phyloP scores from a whole-genome alignment of 2,329 filamentous ascomycete genomes.

The Botrytis paeoniae region DNA sequence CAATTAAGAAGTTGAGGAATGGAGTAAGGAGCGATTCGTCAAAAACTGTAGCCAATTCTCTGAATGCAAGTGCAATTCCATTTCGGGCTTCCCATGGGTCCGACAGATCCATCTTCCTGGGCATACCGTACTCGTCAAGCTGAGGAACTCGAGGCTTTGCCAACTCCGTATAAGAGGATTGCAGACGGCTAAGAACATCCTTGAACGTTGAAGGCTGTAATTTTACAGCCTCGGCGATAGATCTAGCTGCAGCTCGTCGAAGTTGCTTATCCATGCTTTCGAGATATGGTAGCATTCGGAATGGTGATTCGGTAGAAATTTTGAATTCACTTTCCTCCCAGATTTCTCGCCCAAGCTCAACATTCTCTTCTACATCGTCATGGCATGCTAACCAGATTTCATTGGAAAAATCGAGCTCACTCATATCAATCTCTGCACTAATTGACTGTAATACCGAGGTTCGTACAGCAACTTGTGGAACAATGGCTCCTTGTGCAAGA shows the following conservation, averaged over 20 bases:
- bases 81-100: conserved; percentile 92
- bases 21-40: conserved; percentile 66
- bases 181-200: conserved; percentile 61
- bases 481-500: conserved; percentile 75
- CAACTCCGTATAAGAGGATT: conserved; percentile 70
- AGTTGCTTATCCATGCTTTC: conserved; percentile 78
- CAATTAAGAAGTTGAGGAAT: conserved; percentile 83
- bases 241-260: conserved; percentile 76
- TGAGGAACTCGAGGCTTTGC: conserved; percentile 80
- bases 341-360: conserved; percentile 77
- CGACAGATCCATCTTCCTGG: conserved; percentile 78
- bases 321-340: conserved; percentile 92
- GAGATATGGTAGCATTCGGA: conserved; percentile 72
- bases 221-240: conserved; percentile 71
- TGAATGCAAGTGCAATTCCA: conserved; percentile 84
- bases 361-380: conserved; percentile 85
- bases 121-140: conserved; percentile 92
- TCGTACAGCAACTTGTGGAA: conserved; percentile 75
- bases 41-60: conserved; percentile 71
- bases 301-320: conserved; percentile 61
- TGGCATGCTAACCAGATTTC: conserved; percentile 94
- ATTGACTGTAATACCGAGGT: conserved; percentile 86
- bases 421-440: conserved; percentile 87
- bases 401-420: conserved; percentile 78
- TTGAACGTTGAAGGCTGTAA: conserved; percentile 58